A percentile compares a stretch with the other conserved stretches of the same genome.
phyloP scores from a whole-genome alignment of 768 basidiomycete species.

The Macrocybe gigantea region DNA sequence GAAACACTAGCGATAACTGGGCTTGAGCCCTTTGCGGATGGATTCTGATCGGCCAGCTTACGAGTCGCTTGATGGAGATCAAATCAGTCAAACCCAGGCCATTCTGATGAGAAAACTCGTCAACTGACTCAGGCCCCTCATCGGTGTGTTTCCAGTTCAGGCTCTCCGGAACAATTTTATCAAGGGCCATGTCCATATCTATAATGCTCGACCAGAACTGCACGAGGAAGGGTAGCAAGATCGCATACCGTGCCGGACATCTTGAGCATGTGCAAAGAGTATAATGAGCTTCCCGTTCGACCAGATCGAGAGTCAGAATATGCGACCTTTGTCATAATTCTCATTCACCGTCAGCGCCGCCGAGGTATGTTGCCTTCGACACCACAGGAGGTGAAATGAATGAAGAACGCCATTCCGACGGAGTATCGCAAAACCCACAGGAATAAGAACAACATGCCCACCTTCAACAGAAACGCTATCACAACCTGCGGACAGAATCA shows the following conservation, averaged over 20 bases:
- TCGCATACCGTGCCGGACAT: constrained; percentile 28
- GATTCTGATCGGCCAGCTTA: constrained; percentile 26
- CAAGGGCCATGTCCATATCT: constrained; percentile 97
- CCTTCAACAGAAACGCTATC: constrained; percentile 31
- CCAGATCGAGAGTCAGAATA: background rate
- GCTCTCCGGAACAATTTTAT: constrained; percentile 80
- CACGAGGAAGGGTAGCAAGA: background rate
- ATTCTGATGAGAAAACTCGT: constrained; percentile 1
- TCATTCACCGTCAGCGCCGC: constrained; percentile 83
- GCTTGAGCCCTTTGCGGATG: background rate
- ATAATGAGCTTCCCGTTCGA: no score
- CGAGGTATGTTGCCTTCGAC: constrained; percentile 53
- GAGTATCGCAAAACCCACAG: constrained; percentile 45
- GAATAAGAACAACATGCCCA: constrained; percentile 86
- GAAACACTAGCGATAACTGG: constrained; percentile 53
- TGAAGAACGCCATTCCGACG: background rate
- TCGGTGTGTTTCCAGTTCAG: constrained; percentile 83
- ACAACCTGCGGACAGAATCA: background rate
- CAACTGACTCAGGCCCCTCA: constrained; percentile 83
- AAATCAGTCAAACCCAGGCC: constrained; percentile 4
- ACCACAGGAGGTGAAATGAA: constrained; percentile 10
- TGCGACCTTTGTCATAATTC: constrained; percentile 77
- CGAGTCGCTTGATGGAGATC: constrained; percentile 58
- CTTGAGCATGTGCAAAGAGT: constrained; percentile 8
- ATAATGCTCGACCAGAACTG: background rate